Conservation (phyloP, 2,329 filamentous ascomycete species). For the Xylaria sp. region DNA sequence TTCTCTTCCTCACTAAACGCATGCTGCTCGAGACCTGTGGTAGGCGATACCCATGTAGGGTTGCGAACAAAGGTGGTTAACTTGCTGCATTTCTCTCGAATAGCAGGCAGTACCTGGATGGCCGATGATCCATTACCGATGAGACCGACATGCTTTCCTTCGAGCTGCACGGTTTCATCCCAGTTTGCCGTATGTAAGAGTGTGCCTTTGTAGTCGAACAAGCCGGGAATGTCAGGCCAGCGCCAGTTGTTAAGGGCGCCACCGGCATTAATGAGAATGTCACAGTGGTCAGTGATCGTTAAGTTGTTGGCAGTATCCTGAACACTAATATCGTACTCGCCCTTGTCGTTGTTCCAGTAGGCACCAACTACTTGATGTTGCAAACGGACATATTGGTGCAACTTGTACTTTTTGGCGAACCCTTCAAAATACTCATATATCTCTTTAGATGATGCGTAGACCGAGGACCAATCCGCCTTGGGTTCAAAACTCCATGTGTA, state of each 20-base stretch:
- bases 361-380: constrained; percentile 27
- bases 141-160: constrained; percentile 45
- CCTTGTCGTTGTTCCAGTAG: constrained; percentile 39
- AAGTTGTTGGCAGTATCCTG: constrained; percentile 27
- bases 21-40: constrained; percentile 58
- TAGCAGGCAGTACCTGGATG: constrained; percentile 49
- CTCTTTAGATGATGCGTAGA: constrained; percentile 53
- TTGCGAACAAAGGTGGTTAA: constrained; percentile 49
- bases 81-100: constrained; percentile 35
- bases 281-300: constrained; percentile 32
- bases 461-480: constrained; percentile 54
- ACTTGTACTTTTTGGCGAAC: constrained; percentile 28
- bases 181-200: constrained; percentile 48
- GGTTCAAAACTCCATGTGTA: constrained; percentile 62
- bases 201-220: constrained; percentile 45
- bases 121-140: constrained; percentile 48
- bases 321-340: constrained; percentile 36
- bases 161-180: constrained; percentile 41
- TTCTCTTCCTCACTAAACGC: constrained; percentile 57
- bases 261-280: constrained; percentile 50
- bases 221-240: constrained; percentile 47
- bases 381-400: constrained; percentile 29
- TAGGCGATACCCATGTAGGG: constrained; percentile 55
- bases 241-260: constrained; percentile 44
- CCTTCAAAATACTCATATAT: constrained; percentile 30